Percentiles rank a stretch among this genome's conserved stretches.
phyloP scores from a whole-genome alignment of 129 eudicot genomes.

The Flaveria brownii region DNA sequence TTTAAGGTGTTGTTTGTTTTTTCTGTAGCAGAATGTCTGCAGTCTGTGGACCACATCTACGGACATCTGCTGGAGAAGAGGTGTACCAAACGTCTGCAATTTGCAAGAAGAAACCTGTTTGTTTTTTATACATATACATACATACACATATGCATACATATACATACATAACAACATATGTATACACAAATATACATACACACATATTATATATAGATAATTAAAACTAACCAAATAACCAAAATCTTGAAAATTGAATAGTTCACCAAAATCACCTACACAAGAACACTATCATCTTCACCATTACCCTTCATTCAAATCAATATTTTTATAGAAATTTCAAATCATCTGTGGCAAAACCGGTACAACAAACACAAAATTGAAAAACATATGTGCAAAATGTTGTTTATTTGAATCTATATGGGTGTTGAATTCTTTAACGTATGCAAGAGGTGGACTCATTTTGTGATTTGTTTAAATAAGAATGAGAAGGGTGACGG shows the following conservation, averaged over 20 bases:
- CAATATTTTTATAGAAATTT: neutral
- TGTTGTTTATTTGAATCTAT: neutral
- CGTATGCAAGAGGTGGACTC: too few relatives aligned
- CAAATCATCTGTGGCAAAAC: constrained; percentile 16
- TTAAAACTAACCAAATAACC: constrained; percentile 30
- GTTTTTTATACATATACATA: too few relatives aligned
- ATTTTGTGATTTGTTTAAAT: too few relatives aligned
- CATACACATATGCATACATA: too few relatives aligned
- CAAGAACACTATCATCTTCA: constrained; percentile 19
- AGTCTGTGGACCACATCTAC: too few relatives aligned
- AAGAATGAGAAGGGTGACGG: too few relatives aligned
- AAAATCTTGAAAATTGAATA: constrained; percentile 31
- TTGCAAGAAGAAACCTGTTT: too few relatives aligned
- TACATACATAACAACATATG: neutral
- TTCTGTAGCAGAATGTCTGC: too few relatives aligned
- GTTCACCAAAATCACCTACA: constrained; percentile 13
- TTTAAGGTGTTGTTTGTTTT: too few relatives aligned
- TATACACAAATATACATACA: neutral
- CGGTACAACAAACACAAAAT: constrained; percentile 25
- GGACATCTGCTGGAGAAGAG: too few relatives aligned
- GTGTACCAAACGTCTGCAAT: too few relatives aligned
- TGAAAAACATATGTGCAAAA: constrained; percentile 35
- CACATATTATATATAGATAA: neutral
- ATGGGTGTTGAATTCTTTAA: neutral
- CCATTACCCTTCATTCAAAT: neutral